phyloP scores from a whole-genome alignment of 2,329 filamentous ascomycete genomes.

The Pseudogymnoascus sp. region DNA sequence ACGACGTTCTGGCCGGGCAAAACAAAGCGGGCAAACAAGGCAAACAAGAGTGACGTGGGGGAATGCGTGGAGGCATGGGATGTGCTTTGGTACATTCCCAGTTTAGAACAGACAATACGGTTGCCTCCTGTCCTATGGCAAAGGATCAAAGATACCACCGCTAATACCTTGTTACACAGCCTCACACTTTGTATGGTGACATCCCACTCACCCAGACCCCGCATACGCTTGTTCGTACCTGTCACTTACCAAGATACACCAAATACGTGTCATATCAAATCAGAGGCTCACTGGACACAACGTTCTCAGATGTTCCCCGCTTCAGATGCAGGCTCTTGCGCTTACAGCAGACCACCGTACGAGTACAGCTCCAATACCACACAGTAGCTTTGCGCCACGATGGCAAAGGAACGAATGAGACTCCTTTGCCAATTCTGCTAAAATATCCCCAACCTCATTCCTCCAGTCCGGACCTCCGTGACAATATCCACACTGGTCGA shows the following conservation, averaged over 20 bases:
- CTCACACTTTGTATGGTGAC: neutral
- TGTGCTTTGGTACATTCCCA: neutral
- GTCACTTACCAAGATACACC: neutral
- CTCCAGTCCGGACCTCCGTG: neutral
- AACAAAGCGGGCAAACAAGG: neutral
- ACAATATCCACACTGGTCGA: neutral
- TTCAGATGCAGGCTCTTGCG: neutral
- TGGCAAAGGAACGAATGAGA: neutral
- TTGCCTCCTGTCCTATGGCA: neutral
- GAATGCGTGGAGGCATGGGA: neutral
- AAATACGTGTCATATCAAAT: neutral
- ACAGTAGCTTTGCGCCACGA: slow-evolving; percentile 2
- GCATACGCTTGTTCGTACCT: neutral
- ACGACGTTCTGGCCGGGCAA: neutral
- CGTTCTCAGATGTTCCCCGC: neutral
- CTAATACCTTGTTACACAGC: neutral
- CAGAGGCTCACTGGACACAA: neutral
- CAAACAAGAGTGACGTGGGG: neutral
- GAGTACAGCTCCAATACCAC: neutral
- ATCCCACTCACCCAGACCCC: neutral
- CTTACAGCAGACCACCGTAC: neutral
- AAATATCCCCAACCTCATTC: neutral
- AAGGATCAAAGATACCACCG: neutral
- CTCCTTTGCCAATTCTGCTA: neutral
- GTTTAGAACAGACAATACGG: neutral